phyloP scores from a whole-genome alignment of 495 filamentous ascomycete genomes.

The Letharia columbiana region DNA sequence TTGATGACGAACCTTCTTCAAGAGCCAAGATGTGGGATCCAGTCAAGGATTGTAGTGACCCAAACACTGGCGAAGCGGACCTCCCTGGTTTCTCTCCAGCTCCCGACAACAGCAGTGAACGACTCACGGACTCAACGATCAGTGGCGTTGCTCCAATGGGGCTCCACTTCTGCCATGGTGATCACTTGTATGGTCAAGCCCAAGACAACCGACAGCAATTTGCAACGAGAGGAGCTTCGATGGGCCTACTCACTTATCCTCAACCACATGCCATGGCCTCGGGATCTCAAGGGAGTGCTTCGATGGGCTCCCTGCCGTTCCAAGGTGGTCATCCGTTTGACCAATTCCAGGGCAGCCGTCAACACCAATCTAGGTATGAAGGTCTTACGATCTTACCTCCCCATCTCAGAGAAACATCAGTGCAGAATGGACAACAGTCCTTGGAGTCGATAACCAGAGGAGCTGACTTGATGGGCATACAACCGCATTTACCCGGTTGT shows the following conservation, averaged over 20 bases:
- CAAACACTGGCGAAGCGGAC: background rate
- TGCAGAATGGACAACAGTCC: background rate
- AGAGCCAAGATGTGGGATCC: background rate
- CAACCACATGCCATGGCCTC: background rate
- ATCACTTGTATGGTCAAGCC: background rate
- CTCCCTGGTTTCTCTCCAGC: background rate
- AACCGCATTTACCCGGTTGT: background rate
- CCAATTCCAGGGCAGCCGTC: background rate
- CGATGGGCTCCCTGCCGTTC: background rate
- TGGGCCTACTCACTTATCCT: background rate
- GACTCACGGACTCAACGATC: background rate
- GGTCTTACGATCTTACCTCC: background rate
- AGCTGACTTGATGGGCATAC: background rate
- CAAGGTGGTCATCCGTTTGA: background rate
- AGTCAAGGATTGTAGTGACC: background rate
- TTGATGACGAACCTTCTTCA: background rate
- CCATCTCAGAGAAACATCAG: background rate
- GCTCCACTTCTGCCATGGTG: background rate
- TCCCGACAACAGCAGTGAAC: background rate
- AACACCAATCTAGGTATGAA: background rate
- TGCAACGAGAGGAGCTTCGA: background rate
- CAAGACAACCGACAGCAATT: background rate
- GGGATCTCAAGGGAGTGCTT: background rate
- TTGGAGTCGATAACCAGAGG: background rate
- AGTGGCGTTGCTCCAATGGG: background rate